phyloP scores from a whole-genome alignment of 768 basidiomycete genomes.

The Hypholoma sublateritium region DNA sequence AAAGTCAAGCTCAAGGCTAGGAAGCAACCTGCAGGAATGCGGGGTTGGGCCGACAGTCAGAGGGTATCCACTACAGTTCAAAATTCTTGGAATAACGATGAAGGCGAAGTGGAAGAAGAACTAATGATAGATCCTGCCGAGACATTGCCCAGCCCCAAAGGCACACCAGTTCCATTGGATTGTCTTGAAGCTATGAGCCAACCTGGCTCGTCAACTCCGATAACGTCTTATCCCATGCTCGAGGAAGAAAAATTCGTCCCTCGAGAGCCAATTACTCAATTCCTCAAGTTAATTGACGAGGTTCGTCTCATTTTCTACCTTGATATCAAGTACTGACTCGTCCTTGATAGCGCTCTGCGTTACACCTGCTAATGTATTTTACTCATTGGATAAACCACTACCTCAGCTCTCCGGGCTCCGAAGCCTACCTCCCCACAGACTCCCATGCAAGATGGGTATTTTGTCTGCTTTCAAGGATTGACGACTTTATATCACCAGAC shows the following conservation, averaged over 20 bases:
- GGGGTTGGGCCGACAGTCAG: conserved; percentile 34
- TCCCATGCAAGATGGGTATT: conserved; percentile 80
- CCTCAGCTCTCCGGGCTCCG: conserved; percentile 42
- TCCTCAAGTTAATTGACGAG: conserved; percentile 65
- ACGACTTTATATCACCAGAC: conserved; percentile 69
- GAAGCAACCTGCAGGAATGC: conserved; percentile 18
- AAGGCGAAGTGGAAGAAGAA: conserved; percentile 42
- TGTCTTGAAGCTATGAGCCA: conserved; percentile 20
- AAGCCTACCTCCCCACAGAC: conserved; percentile 43
- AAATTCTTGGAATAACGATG: conserved; percentile 33
- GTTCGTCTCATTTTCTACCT: conserved; percentile 36
- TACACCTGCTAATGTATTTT: conserved; percentile 85
- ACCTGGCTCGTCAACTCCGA: conserved; percentile 1
- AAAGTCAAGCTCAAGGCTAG: conserved; percentile 31
- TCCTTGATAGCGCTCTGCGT: conserved; percentile 53
- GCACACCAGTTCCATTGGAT: conserved; percentile 34
- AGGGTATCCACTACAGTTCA: conserved; percentile 10
- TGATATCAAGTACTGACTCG: conserved; percentile 9
- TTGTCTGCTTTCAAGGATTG: conserved; percentile 65
- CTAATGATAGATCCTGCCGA: conserved; percentile 33
- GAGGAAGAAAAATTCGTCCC: conserved; percentile 25
- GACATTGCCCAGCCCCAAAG: conserved; percentile 40
- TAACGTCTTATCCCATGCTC: neutral
- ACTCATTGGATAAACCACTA: conserved; percentile 75
- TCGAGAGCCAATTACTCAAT: conserved; percentile 57